phyloP scores from a whole-genome alignment of 805 yeast genomes.

The Kodamaea neixiangensis region DNA sequence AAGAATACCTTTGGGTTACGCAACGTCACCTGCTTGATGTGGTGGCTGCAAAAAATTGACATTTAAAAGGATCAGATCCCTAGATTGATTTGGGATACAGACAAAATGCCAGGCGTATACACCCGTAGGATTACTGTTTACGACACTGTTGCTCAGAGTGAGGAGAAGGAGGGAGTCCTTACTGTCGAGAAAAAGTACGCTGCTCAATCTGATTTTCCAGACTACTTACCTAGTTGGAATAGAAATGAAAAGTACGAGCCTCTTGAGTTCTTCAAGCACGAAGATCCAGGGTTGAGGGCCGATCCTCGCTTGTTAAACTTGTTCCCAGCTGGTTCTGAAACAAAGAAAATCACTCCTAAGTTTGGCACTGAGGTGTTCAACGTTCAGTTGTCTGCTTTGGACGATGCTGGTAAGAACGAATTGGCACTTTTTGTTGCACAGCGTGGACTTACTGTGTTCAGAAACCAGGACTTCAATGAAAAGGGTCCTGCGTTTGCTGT shows the following conservation, averaged over 20 bases:
- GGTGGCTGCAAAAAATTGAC: conserved; percentile 11
- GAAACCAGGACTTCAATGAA: conserved; percentile 17
- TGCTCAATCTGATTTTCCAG: conserved; percentile 11
- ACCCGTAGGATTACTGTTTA: conserved; percentile 25
- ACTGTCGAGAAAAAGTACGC: conserved; percentile 17
- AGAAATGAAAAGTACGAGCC: conserved; percentile 18
- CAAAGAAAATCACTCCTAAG: conserved; percentile 19
- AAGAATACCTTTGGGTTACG: no score
- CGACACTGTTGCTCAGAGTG: conserved; percentile 21
- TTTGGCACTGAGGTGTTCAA: conserved; percentile 19
- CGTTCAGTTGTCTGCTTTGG: conserved; percentile 18
- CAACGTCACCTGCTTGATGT: no score
- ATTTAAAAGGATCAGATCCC: not conserved
- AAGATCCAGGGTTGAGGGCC: conserved; percentile 20
- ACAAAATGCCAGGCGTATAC: conserved; percentile 9
- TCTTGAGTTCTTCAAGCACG: conserved; percentile 16
- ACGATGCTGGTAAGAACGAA: conserved; percentile 19
- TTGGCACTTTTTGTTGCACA: conserved; percentile 21
- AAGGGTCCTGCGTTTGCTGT: conserved; percentile 34
- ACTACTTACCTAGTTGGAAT: conserved; percentile 21
- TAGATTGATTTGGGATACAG: not conserved
- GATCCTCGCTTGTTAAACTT: conserved; percentile 18
- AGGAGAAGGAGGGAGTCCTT: conserved; percentile 18
- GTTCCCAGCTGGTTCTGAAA: conserved; percentile 7
- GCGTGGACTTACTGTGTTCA: conserved; percentile 22